Conservation (phyloP, 306 rosid species). For the Cicer chorassanicum region DNA sequence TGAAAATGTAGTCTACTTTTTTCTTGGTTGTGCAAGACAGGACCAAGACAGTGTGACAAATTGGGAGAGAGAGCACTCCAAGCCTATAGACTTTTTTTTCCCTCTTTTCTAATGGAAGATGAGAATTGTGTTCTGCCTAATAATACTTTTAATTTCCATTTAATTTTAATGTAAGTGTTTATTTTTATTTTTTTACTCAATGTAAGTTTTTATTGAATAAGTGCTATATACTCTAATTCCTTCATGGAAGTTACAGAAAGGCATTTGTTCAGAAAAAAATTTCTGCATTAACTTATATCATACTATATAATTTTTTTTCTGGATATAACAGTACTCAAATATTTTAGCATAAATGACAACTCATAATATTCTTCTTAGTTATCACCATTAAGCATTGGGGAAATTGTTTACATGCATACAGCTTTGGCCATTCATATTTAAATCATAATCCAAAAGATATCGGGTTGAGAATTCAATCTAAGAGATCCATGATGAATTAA, state of each 20-base stretch:
- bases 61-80: slow-evolving; percentile 22
- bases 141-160: background rate
- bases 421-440: background rate
- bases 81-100: slow-evolving; percentile 36
- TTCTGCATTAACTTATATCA: background rate
- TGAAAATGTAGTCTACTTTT: background rate
- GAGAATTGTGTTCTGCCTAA: slow-evolving; percentile 2
- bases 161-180: background rate
- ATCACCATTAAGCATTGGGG: background rate
- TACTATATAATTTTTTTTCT: too few species aligned
- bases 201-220: background rate
- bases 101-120: slow-evolving; percentile 9
- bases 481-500: background rate
- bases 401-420: background rate
- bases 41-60: slow-evolving; percentile 6
- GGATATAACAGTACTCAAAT: too few species aligned
- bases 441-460: background rate
- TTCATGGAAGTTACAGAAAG: background rate
- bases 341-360: too few species aligned
- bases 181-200: too few species aligned
- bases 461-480: background rate
- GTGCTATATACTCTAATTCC: background rate
- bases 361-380: background rate
- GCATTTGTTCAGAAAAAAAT: background rate
- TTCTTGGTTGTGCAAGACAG: slow-evolving; percentile 7